phyloP scores from a whole-genome alignment of 352 stramenopile genomes.

The Globisporangium lucens region DNA sequence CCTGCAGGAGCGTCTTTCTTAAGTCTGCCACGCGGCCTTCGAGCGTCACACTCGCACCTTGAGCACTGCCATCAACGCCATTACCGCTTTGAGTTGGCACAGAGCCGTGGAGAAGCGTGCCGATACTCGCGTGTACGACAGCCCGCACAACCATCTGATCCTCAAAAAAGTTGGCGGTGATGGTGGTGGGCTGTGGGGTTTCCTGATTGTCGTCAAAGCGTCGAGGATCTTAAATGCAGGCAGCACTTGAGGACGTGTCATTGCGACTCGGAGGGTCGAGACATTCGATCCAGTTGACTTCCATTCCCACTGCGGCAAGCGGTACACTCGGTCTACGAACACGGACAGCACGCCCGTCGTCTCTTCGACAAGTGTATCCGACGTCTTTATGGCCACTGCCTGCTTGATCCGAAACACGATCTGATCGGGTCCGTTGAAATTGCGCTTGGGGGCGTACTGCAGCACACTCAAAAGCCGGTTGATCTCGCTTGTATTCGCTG shows the following conservation, averaged over 20 bases:
- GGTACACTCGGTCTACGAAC: slow-evolving; percentile 30
- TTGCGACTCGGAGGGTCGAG: slow-evolving; percentile 9
- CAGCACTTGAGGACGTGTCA: background rate
- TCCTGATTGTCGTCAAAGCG: background rate
- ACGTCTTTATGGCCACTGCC: background rate
- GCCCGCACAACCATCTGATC: slow-evolving; percentile 11
- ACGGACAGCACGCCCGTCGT: slow-evolving; percentile 25
- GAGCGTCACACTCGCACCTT: slow-evolving; percentile 1
- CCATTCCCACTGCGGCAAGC: slow-evolving; percentile 28
- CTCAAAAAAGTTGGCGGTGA: slow-evolving; percentile 7
- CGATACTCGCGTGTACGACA: background rate
- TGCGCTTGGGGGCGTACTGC: slow-evolving; percentile 24
- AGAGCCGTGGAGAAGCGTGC: slow-evolving; percentile 9
- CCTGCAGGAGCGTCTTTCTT: slow-evolving; percentile 3
- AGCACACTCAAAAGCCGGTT: slow-evolving; percentile 20
- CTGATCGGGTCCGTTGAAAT: slow-evolving; percentile 40
- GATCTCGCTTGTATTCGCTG: slow-evolving; percentile 3
- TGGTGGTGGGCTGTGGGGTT: background rate
- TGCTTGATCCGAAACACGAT: slow-evolving; percentile 30
- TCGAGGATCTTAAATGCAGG: slow-evolving; percentile 16
- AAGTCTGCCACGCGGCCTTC: slow-evolving; percentile 11
- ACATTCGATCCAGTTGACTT: slow-evolving; percentile 11
- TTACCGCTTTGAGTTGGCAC: background rate
- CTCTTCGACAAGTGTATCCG: slow-evolving; percentile 3
- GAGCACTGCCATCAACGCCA: background rate